Conservation (phyloP, 2,329 filamentous ascomycete genomes). For the Rhexocercosporidium sp. region DNA sequence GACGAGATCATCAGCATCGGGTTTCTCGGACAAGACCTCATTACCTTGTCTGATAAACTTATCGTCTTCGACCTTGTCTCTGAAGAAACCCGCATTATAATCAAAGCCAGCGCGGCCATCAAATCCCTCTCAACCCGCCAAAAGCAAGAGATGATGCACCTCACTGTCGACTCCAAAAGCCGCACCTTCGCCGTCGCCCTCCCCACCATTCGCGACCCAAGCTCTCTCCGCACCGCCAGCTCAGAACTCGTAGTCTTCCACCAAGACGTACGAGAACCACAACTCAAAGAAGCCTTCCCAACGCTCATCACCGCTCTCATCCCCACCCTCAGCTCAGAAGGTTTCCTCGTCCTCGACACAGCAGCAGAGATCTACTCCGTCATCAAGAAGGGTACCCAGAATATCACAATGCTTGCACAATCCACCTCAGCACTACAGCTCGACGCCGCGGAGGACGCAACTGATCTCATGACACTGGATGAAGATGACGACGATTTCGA, state of each 20-base stretch:
- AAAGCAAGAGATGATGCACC: slow-evolving; percentile 59
- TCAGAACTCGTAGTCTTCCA: slow-evolving; percentile 69
- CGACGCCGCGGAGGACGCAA: slow-evolving; percentile 40
- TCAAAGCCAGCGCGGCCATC: slow-evolving; percentile 56
- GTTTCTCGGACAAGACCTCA: slow-evolving; percentile 74
- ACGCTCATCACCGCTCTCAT: slow-evolving; percentile 70
- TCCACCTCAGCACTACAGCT: slow-evolving; percentile 54
- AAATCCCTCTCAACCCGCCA: slow-evolving; percentile 43
- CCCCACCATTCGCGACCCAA: slow-evolving; percentile 33
- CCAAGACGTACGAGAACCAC: slow-evolving; percentile 60
- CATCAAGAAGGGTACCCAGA: slow-evolving; percentile 62
- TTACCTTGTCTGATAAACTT: slow-evolving; percentile 76
- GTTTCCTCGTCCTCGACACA: slow-evolving; percentile 79
- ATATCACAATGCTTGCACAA: slow-evolving; percentile 57
- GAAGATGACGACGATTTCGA: slow-evolving; percentile 43
- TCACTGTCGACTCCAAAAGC: slow-evolving; percentile 73
- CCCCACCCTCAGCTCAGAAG: slow-evolving; percentile 65
- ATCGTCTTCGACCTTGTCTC: slow-evolving; percentile 84
- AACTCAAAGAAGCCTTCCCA: slow-evolving; percentile 62
- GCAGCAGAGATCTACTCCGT: slow-evolving; percentile 72
- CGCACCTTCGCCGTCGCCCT: slow-evolving; percentile 70
- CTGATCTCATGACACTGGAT: slow-evolving; percentile 29
- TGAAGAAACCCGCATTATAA: slow-evolving; percentile 73
- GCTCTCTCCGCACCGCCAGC: slow-evolving; percentile 49
- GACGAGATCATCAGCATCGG: slow-evolving; percentile 70